These are phyloP conservation scores for Moniliella sp. DNA, from an alignment of 1,284 basidiomycete species.

Conservation along the genomic window DNA sequence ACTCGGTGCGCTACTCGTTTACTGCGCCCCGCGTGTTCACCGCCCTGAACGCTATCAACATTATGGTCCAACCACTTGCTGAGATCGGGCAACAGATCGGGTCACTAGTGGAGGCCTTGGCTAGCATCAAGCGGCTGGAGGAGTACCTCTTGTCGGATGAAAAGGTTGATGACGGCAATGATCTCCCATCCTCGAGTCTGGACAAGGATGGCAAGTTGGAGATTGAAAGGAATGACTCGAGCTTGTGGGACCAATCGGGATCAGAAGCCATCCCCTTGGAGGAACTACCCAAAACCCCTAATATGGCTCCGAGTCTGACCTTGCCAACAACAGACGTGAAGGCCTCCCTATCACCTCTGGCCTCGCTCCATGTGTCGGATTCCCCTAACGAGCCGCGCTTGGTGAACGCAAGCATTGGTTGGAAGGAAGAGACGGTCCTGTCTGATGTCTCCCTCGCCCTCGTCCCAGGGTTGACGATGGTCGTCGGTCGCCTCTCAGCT, in stretches of 20 bases:
- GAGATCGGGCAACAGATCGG: constrained; percentile 17
- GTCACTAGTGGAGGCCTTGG: constrained; percentile 10
- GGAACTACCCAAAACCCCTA: not conserved
- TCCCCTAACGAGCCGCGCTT: not conserved
- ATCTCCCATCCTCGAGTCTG: constrained; percentile 1
- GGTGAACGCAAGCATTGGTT: not conserved
- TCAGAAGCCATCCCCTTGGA: too few species aligned
- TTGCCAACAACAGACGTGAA: too few species aligned
- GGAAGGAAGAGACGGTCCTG: not conserved
- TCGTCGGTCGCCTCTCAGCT: constrained; percentile 6
- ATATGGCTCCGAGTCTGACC: too few species aligned
- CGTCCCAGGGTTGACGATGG: constrained; percentile 1
- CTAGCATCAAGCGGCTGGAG: constrained; percentile 15
- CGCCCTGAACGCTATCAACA: constrained; percentile 10
- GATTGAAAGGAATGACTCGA: too few species aligned
- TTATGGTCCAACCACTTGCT: constrained; percentile 13
- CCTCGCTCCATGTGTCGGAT: not conserved
- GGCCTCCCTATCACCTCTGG: too few species aligned
- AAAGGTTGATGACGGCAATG: constrained; percentile 2
- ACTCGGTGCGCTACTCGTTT: constrained; percentile 8
- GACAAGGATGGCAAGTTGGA: too few species aligned
- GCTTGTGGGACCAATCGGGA: too few species aligned
- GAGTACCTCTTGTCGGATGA: constrained; percentile 5
- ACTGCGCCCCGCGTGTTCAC: constrained; percentile 17
- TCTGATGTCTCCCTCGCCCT: constrained; percentile 2